Percentiles rank a stretch among this genome's conserved stretches.
phyloP scores from a whole-genome alignment of 2,329 filamentous ascomycete species.

The Scopulariopsis brevicaulis region DNA sequence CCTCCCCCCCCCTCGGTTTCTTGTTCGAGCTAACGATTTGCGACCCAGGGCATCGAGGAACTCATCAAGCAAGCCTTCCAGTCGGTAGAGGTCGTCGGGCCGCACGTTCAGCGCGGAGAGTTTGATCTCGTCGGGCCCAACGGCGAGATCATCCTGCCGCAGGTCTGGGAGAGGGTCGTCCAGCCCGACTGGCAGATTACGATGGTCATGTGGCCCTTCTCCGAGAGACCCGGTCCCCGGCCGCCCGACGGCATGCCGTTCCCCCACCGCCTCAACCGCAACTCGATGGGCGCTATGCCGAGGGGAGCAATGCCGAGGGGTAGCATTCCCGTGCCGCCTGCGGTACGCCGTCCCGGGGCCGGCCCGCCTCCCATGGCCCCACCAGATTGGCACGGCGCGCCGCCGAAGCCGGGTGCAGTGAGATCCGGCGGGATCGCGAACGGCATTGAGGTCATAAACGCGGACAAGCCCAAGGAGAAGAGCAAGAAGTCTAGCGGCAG shows the following conservation, averaged over 20 bases:
- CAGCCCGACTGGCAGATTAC: constrained; percentile 54
- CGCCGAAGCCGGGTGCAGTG: background rate
- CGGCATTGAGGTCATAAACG: background rate
- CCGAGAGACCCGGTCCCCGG: constrained; percentile 21
- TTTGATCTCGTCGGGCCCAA: constrained; percentile 73
- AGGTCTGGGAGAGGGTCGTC: constrained; percentile 69
- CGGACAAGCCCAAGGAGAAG: constrained; percentile 7
- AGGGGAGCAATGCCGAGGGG: background rate
- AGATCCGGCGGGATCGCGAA: background rate
- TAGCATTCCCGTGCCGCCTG: background rate
- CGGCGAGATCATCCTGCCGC: constrained; percentile 69
- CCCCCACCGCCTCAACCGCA: background rate
- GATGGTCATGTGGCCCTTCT: constrained; percentile 50
- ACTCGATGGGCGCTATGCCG: background rate
- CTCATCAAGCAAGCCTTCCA: constrained; percentile 76
- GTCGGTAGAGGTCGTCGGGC: constrained; percentile 65
- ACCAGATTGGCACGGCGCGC: background rate
- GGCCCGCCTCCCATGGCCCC: background rate
- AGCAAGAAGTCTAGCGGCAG: constrained; percentile 10
- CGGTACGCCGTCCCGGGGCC: background rate
- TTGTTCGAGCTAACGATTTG: background rate
- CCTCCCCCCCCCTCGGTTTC: background rate
- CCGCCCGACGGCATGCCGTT: constrained; percentile 9
- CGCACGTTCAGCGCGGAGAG: constrained; percentile 65
- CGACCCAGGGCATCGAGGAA: constrained; percentile 65